These are phyloP conservation scores for Populus davidiana DNA, from an alignment of 345 rosid species.

Conservation along the genomic window DNA sequence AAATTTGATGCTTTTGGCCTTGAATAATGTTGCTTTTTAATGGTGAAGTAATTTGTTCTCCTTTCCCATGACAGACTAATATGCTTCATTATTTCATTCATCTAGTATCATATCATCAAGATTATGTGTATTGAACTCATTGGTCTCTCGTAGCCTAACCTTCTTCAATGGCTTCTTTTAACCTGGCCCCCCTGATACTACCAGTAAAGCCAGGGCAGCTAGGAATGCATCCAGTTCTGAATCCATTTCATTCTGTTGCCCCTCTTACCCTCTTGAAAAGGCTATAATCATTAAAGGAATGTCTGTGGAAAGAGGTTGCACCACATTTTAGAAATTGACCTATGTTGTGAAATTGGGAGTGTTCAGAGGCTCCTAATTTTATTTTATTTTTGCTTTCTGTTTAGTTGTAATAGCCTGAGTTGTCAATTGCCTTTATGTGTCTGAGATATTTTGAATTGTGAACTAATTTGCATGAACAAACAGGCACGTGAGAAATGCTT, in stretches of 20 bases:
- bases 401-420: not conserved
- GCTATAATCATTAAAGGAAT: not conserved
- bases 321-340: not conserved
- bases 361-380: not conserved
- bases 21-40: not conserved
- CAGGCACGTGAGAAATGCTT: constrained; percentile 96
- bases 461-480: constrained; percentile 6
- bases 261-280: not conserved
- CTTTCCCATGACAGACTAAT: not conserved
- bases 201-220: not conserved
- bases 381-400: not conserved
- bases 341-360: not conserved
- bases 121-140: not conserved
- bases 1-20: not conserved
- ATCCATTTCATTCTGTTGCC: not conserved
- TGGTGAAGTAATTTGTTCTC: not conserved
- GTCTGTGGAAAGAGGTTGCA: no score
- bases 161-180: no score
- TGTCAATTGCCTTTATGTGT: not conserved
- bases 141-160: no score
- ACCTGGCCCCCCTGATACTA: not conserved
- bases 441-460: not conserved
- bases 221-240: not conserved
- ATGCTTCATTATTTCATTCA: not conserved
- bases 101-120: not conserved